phyloP scores from a whole-genome alignment of 2,329 filamentous ascomycete genomes.

The Beauveria pseudobassiana region DNA sequence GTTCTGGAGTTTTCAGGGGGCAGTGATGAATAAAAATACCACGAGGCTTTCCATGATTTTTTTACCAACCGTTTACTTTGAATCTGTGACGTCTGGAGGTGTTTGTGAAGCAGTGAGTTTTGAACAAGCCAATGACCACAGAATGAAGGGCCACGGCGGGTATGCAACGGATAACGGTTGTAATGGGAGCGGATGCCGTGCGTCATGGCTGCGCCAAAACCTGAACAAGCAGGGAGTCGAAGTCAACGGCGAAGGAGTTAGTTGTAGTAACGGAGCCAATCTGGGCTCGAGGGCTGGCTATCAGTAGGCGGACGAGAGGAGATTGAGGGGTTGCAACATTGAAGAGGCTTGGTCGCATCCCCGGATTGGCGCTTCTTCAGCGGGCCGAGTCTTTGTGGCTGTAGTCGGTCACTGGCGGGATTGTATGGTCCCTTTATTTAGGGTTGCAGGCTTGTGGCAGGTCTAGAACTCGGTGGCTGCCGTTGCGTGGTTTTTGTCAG shows the following conservation, averaged over 20 bases:
- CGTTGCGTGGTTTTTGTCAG: constrained; percentile 1
- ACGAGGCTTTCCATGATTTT: constrained; percentile 12
- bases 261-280: not conserved
- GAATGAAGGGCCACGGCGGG: too few relatives aligned
- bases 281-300: not conserved
- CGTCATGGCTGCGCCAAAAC: not conserved
- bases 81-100: not conserved
- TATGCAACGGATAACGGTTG: too few relatives aligned
- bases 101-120: not conserved
- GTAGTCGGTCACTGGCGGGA: not conserved
- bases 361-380: not conserved
- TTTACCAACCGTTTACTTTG: not conserved
- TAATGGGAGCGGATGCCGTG: not conserved
- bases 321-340: not conserved
- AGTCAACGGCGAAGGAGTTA: not conserved
- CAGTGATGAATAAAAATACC: constrained; percentile 28
- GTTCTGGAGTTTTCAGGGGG: constrained; percentile 32
- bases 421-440: not conserved
- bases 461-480: constrained; percentile 8
- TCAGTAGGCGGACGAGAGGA: not conserved
- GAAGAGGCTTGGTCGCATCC: not conserved
- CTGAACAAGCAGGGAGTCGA: not conserved
- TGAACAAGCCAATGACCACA: not conserved
- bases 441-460: not conserved
- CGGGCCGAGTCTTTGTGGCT: not conserved